Base-by-base conservation (phyloP, 192 early-diverging fungal genomes). In the Umbelopsis vinacea region DNA sequence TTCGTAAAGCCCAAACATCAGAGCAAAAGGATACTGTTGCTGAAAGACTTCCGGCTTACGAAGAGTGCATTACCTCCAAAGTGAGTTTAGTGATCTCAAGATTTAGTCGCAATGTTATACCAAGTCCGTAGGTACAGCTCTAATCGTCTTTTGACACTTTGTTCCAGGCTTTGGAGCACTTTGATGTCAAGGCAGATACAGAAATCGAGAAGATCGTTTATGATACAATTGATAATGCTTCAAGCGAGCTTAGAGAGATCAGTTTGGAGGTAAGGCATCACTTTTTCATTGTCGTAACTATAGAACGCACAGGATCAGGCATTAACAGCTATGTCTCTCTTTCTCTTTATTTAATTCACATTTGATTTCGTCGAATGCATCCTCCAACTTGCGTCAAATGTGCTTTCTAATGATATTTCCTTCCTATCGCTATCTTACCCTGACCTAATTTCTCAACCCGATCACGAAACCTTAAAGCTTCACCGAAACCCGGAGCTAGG, bases 401-500 rank as follows among this genome's bases (percentile, higher is more conserved):
- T 43, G 40, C 40, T 43, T 43, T 43, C 29, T 43, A 43, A 43
- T 43, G 40, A 12, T 43, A 43, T 43, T 15, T 50, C 15, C 6
- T 19, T 50, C 48, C 15, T 21, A 50, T 50, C 48, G 48, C n/a
- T 17, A 21, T 50, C 11, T 37, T 14, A 15, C 33, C 3, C 29
- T 63, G 19, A 17, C 57, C 29, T n/a, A 63, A 37, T 63, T 63
- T 63, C 33, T 35, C 33, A 29, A 29, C 33, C 57, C 57, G 29
- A 19, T 63, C 57, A 37, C 57, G 17, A 63, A 63, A 63, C 26
- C n/a, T 21, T 74, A n/a, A 53, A 84, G 81, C 80, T 92, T 48
- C 86, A 89, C 67, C 82, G 82, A 48, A 72, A 89, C 71, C 83
- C 86, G 22, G 89, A 91, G 74, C 52, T 86, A 22, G 81, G 80